These are phyloP conservation scores for Colletotrichum navitas DNA, from an alignment of 2,329 filamentous ascomycete genomes.

Conservation along the genomic window DNA sequence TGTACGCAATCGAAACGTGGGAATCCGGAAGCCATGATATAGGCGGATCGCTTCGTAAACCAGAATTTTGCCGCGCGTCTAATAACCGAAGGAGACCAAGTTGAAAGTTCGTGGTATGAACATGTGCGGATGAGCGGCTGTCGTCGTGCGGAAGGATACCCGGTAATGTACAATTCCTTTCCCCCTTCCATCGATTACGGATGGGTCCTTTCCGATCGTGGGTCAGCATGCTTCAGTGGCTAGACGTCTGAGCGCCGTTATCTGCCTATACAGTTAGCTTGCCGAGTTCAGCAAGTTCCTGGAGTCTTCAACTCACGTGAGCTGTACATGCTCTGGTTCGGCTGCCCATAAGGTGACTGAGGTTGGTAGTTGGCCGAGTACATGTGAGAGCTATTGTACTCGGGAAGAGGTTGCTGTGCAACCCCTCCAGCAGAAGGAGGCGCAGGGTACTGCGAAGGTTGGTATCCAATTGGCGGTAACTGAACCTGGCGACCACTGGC, in stretches of 20 bases:
- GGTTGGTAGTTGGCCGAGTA: constrained; percentile 68
- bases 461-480: constrained; percentile 82
- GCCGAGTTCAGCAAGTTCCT: background rate
- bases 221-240: constrained; percentile 31
- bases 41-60: constrained; percentile 37
- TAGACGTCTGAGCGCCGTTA: constrained; percentile 41
- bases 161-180: constrained; percentile 41
- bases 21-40: constrained; percentile 19
- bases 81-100: constrained; percentile 37
- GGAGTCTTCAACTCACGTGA: constrained; percentile 61
- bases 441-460: constrained; percentile 75
- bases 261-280: constrained; percentile 42
- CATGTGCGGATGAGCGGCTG: constrained; percentile 28
- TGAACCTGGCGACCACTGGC: constrained; percentile 71
- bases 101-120: constrained; percentile 38
- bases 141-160: constrained; percentile 36
- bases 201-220: constrained; percentile 25
- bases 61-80: constrained; percentile 41
- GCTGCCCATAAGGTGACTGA: constrained; percentile 69
- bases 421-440: constrained; percentile 66
- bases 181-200: constrained; percentile 35
- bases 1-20: constrained; percentile 25
- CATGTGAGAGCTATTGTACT: constrained; percentile 68
- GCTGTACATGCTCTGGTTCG: constrained; percentile 70
- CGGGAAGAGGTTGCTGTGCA: constrained; percentile 63